Base-by-base conservation (phyloP, 441 rosid species). In the Francoa sonchifolia region DNA sequence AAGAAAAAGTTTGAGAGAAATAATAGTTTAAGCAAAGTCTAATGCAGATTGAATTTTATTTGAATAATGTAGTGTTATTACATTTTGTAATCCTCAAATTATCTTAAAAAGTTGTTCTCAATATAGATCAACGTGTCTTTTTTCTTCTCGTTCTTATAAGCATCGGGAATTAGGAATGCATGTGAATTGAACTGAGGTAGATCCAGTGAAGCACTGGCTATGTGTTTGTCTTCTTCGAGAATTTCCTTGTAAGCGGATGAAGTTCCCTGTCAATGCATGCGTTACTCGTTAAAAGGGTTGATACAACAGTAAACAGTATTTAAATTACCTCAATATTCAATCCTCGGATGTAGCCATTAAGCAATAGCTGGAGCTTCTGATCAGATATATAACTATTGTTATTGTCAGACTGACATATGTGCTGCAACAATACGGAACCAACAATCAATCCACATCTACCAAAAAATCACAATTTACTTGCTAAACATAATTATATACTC, bases 301-400 rank as follows among this genome's bases (percentile, higher is more conserved):
- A 15, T 14, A 22, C 33, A 3, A 13, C 11, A 33, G 5, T 16
- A 17, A 11, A 19, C 13, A 9, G 35, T 12, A 5, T 28, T 2
- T 27, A n/a, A 2, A 8, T 23, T 52, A 59, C 71, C 71, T 19
- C 48, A 50, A 48, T 33, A 1, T 39, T 25, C 7, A 54, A 36
- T 27, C 61, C 55, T 9, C 55, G 55, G 52, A 66, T 57, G 45
- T 57, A 66, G 32, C 71, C 71, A 17, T 61, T 61, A 39, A 66
- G 64, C 21, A 49, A 38, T 7, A 61, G 41, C 11, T 52, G 64
- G 54, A 66, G 0, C 2, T 33, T 37, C 39, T 52, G 52, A 44
- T 54, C 44, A 12, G 47, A 9, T 19, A 23, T 9, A 2, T 13
- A 5, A 29, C 21, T 47, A 14, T 7, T 2, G 0, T 41, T 33